Base-by-base conservation (phyloP, 1,139 yeast species). In the Suhomyces anneliseae region DNA sequence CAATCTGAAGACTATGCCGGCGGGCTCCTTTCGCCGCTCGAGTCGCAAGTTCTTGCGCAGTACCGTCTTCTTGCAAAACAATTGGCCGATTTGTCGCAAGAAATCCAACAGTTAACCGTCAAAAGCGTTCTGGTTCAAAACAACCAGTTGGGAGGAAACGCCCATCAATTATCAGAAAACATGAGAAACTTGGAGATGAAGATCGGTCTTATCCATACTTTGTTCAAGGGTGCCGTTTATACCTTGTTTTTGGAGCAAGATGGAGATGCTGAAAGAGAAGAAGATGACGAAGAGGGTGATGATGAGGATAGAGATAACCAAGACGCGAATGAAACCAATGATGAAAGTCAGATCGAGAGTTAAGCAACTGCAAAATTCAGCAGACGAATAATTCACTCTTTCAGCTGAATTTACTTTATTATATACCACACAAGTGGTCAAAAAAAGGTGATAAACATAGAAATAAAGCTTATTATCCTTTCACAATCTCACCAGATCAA, bases 221-320 rank as follows among this genome's bases (percentile, higher is more conserved):
- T 82, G 39, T 81, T 85, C 68, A 83, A 83, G 54, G 84, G 87
- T 7, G 85, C 90, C 12, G 89, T 85, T 2, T 85, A 84, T 59
- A 79, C 84, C 6, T 62, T 78, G 53, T 79, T 74, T 53, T 61
- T 71, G 53, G 82, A 75, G 54, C 73, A 72, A 49, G 76, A 65
- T 38, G 44, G 39, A 6, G 11, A 26, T 35, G 15, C 38, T 10
- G 12, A 29, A n/a, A 31, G 47, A 36, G 9, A 34, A 2, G n/a
- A 29, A 3, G 32, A 39, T 34, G 39, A 34, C 1, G 43, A 42
- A 14, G 39, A 34, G 4, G 39, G 36, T 11, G 31, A 34, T 5
- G 36, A n/a, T 4, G 12, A 34, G 4, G 19, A 34, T 7, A 15
- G 37, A 11, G 37, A 14, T 4, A 24, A 15, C 6, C 11, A 15